Evolutionary conservation across 2,329 filamentous ascomycete species (phyloP).

Genomic region (Penicillium palitans): DNA sequence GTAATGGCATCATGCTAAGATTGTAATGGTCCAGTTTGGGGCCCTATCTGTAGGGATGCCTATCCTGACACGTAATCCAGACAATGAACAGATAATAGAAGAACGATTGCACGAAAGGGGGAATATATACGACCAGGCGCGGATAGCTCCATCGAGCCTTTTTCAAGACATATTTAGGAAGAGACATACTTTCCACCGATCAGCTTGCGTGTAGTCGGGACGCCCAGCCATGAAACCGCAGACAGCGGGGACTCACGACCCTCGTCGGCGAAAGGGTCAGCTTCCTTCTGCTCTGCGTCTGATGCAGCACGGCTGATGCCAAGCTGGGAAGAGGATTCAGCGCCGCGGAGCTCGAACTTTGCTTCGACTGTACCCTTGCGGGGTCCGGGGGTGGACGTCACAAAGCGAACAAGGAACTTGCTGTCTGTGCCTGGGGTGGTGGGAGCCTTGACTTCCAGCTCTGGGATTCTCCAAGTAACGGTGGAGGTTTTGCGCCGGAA

Average conservation of each 20-base stretch:
- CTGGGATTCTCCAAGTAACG: constrained; percentile 48
- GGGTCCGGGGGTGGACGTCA: constrained; percentile 69
- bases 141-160: not conserved
- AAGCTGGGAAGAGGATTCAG: constrained; percentile 63
- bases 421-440: constrained; percentile 50
- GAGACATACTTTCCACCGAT: constrained; percentile 75
- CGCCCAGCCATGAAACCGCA: constrained; percentile 60
- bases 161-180: constrained; percentile 26
- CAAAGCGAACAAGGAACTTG: constrained; percentile 81
- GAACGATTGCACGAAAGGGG: not conserved
- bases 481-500: constrained; percentile 50
- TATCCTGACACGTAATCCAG: constrained; percentile 5
- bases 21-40: not conserved
- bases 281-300: constrained; percentile 31
- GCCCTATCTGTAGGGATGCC: not conserved
- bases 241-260: constrained; percentile 34
- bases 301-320: constrained; percentile 53
- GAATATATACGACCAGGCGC: constrained; percentile 21
- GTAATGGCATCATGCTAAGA: not conserved
- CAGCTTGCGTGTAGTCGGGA: constrained; percentile 67
- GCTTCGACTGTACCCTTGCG: constrained; percentile 78
- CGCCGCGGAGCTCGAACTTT: constrained; percentile 69
- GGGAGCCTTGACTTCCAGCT: constrained; percentile 53
- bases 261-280: constrained; percentile 53
- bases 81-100: not conserved